phyloP scores from a whole-genome alignment of 1,284 basidiomycete species.

The Apiotrichum montevideense region DNA sequence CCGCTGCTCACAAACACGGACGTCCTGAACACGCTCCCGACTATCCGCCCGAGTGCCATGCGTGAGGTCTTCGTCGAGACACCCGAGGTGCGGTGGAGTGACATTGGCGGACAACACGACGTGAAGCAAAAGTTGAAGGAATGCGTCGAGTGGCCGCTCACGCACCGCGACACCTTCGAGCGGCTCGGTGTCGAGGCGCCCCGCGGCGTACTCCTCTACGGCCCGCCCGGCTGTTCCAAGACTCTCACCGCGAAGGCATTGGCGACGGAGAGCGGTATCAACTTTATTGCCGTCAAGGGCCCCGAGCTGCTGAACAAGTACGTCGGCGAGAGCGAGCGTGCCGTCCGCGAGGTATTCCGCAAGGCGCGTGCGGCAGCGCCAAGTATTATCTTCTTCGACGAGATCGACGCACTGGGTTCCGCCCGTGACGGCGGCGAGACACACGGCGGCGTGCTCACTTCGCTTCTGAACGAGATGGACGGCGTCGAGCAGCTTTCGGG shows the following conservation, averaged over 20 bases:
- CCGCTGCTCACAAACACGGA: conserved; percentile 59
- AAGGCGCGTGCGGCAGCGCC: conserved; percentile 91
- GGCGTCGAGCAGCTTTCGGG: conserved; percentile 89
- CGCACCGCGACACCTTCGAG: conserved; percentile 75
- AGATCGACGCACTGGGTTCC: conserved; percentile 88
- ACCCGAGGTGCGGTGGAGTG: conserved; percentile 73
- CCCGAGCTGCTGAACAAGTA: conserved; percentile 96
- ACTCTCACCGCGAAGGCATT: conserved; percentile 90
- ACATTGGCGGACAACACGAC: conserved; percentile 78
- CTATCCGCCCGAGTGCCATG: conserved; percentile 86
- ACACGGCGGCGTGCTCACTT: conserved; percentile 82
- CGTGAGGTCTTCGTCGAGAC: conserved; percentile 86
- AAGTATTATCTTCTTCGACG: conserved; percentile 96
- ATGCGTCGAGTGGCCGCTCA: conserved; percentile 89
- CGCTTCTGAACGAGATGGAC: conserved; percentile 95
- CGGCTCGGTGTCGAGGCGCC: conserved; percentile 84
- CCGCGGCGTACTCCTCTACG: conserved; percentile 86
- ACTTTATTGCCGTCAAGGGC: conserved; percentile 97
- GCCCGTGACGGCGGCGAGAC: conserved; percentile 57
- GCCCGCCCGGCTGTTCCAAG: conserved; percentile 96
- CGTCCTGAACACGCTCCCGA: conserved; percentile 63
- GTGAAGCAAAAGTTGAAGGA: conserved; percentile 79
- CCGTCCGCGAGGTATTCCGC: conserved; percentile 88
- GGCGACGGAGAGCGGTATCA: conserved; percentile 89
- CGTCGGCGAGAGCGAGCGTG: conserved; percentile 93